Percentiles rank a stretch among this genome's conserved stretches.
Evolutionary conservation across 2,329 filamentous ascomycete genomes (phyloP).

Genomic region (Talaromyces rugulosus): DNA sequence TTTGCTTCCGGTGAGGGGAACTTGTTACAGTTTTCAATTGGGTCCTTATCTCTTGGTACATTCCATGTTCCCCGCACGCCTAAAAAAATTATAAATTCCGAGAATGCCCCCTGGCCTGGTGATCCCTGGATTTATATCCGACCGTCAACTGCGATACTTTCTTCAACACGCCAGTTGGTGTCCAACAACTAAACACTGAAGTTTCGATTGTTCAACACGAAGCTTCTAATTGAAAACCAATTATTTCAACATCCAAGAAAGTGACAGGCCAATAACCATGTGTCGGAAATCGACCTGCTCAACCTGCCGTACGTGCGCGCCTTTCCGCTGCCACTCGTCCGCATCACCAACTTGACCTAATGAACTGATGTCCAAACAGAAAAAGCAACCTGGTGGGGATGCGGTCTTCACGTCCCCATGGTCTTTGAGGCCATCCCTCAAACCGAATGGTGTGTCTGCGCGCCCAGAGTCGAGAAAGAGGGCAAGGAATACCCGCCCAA

Average conservation of each 20-base stretch:
- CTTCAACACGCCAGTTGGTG: background rate
- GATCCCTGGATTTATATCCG: background rate
- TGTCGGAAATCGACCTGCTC: slow-evolving; percentile 15
- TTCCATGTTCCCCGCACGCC: background rate
- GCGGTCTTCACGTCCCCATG: slow-evolving; percentile 15
- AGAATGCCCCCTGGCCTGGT: background rate
- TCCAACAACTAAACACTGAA: background rate
- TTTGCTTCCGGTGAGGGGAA: background rate
- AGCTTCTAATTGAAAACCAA: background rate
- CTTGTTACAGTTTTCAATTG: background rate
- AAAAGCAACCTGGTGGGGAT: slow-evolving; percentile 17
- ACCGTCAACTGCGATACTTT: background rate
- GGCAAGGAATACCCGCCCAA: slow-evolving; percentile 16
- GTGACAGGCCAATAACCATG: slow-evolving; percentile 6
- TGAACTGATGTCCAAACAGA: slow-evolving; percentile 3
- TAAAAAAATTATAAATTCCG: background rate
- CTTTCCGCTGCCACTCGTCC: background rate
- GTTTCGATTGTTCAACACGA: background rate
- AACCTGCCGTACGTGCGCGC: slow-evolving; percentile 15
- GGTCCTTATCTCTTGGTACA: background rate
- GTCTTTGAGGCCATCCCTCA: slow-evolving; percentile 15
- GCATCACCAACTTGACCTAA: background rate
- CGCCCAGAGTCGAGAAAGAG: slow-evolving; percentile 12
- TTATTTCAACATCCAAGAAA: background rate
- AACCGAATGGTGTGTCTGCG: slow-evolving; percentile 14